Percentiles rank a stretch among this genome's conserved stretches.
phyloP scores from a whole-genome alignment of 495 filamentous ascomycete species.

The Tetracladium setigerum region DNA sequence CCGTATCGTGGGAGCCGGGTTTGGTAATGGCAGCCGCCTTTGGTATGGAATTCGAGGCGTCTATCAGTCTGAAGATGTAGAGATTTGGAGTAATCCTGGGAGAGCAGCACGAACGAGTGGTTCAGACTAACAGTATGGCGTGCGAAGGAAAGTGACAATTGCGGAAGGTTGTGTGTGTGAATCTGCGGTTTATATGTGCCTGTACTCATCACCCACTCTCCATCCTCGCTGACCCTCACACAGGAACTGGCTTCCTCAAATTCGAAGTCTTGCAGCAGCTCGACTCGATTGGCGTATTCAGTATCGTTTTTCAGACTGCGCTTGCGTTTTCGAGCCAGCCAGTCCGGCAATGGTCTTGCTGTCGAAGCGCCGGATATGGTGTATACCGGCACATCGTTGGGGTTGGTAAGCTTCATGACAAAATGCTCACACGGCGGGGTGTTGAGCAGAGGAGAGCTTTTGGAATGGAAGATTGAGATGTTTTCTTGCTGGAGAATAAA shows the following conservation, averaged over 20 bases:
- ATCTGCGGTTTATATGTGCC: conserved; percentile 95
- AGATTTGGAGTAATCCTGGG: conserved; percentile 89
- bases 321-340: conserved; percentile 85
- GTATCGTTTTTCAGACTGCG: conserved; percentile 88
- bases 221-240: conserved; percentile 87
- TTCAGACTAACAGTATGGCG: conserved; percentile 93
- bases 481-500: neutral
- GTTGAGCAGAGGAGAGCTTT: neutral
- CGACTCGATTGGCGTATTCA: conserved; percentile 87
- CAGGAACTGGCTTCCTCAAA: conserved; percentile 98
- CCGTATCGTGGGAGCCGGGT: conserved; percentile 88
- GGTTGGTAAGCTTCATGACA: conserved; percentile 80
- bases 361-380: conserved; percentile 92
- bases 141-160: conserved; percentile 84
- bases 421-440: neutral
- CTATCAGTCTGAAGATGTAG: conserved; percentile 89
- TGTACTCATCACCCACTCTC: conserved; percentile 96
- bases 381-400: conserved; percentile 86
- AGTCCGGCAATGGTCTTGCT: conserved; percentile 87
- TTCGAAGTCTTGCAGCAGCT: conserved; percentile 95
- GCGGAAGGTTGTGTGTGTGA: conserved; percentile 88
- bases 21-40: conserved; percentile 77
- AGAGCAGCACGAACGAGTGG: conserved; percentile 86
- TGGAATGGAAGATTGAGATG: neutral
- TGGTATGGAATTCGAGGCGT: conserved; percentile 89